Percentiles rank a stretch among this genome's conserved stretches.
phyloP scores from a whole-genome alignment of 2,329 filamentous ascomycete species.

The Neonectria ditissima region DNA sequence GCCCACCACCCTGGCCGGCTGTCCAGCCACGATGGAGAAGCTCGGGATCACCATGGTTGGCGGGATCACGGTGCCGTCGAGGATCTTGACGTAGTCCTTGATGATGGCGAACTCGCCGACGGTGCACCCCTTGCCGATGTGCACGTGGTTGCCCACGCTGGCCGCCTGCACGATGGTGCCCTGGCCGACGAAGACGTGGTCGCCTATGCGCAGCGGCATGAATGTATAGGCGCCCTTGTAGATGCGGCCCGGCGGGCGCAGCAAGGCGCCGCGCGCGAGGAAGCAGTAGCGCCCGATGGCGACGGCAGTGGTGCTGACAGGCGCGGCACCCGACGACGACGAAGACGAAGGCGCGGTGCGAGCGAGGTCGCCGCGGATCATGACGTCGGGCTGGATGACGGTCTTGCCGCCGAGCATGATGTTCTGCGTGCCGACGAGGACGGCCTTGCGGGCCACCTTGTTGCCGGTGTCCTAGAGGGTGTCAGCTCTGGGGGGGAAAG shows the following conservation, averaged over 20 bases:
- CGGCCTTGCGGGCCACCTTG: slow-evolving; percentile 93
- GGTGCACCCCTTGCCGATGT: slow-evolving; percentile 81
- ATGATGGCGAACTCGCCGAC: slow-evolving; percentile 90
- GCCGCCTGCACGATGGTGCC: slow-evolving; percentile 84
- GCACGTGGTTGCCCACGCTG: slow-evolving; percentile 84
- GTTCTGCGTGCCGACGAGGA: slow-evolving; percentile 94
- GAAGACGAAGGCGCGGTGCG: slow-evolving; percentile 63
- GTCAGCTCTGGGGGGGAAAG: slow-evolving; percentile 21
- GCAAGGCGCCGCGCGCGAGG: slow-evolving; percentile 79
- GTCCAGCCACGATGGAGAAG: slow-evolving; percentile 89
- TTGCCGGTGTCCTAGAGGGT: slow-evolving; percentile 87
- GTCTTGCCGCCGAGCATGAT: slow-evolving; percentile 98
- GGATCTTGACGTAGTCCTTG: slow-evolving; percentile 90
- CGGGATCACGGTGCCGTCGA: slow-evolving; percentile 87
- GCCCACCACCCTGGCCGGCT: slow-evolving; percentile 82
- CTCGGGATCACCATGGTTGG: slow-evolving; percentile 92
- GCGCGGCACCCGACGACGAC: slow-evolving; percentile 50
- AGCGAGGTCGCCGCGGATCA: slow-evolving; percentile 90
- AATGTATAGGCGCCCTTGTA: slow-evolving; percentile 84
- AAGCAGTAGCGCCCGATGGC: slow-evolving; percentile 94
- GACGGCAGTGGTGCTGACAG: slow-evolving; percentile 74
- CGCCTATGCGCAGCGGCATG: slow-evolving; percentile 91
- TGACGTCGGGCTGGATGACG: slow-evolving; percentile 94
- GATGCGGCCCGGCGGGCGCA: slow-evolving; percentile 85
- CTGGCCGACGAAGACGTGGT: slow-evolving; percentile 91